Conservation (phyloP, 129 eudicot species). For the Sambucus nigra region DNA sequence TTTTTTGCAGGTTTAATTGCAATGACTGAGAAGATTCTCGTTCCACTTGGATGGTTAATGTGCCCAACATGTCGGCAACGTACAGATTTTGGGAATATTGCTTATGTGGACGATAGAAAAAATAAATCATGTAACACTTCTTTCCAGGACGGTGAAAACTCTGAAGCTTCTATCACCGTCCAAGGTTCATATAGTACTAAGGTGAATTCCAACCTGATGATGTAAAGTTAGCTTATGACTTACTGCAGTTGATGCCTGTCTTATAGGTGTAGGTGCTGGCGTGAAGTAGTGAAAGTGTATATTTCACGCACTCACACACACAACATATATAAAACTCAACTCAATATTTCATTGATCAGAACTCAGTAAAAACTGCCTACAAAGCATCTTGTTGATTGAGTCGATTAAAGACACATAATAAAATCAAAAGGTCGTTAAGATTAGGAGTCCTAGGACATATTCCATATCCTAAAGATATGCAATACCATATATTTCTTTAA, state of each 20-base stretch:
- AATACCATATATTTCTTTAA: no score
- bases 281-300: no score
- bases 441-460: no score
- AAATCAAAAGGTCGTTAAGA: no score
- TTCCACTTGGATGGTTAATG: conserved; percentile 53
- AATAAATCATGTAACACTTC: conserved; percentile 19
- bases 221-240: not conserved
- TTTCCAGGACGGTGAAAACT: conserved; percentile 16
- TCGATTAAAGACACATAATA: no score
- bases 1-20: conserved; percentile 66
- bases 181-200: conserved; percentile 95
- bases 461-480: no score
- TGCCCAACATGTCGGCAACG: conserved; percentile 93
- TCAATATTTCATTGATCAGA: no score
- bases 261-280: not conserved
- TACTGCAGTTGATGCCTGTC: not conserved
- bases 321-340: no score
- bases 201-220: conserved; percentile 28
- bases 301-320: no score
- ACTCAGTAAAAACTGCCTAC: no score
- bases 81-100: conserved; percentile 60
- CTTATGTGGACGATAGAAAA: conserved; percentile 65
- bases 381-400: no score
- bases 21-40: conserved; percentile 39
- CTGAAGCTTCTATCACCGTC: conserved; percentile 59